Evolutionary conservation across 1,139 yeast species (phyloP), one percentile per base, ranked within the genome.

Genomic region (Hansenula sp.): DNA sequence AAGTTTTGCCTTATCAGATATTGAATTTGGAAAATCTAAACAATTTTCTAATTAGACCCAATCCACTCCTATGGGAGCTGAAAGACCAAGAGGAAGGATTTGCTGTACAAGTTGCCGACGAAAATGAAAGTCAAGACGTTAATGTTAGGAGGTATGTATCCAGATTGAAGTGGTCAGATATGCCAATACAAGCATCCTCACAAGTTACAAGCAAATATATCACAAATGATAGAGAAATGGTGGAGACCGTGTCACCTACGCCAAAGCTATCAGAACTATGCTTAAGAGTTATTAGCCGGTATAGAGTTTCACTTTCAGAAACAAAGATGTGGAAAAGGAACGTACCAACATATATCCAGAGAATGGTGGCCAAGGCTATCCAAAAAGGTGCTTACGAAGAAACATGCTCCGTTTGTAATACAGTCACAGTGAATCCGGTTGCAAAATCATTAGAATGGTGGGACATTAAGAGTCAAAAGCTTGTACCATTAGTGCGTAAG

Each of bases 371-470:
- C 12, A 65, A 63, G 42, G 77, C 81, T 1, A 54, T 73, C 32
- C 67, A 71, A 24, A 68, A 68, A 50, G 74, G 77, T 0, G 61
- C 67, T 16, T 69, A 70, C 46, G 69, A 68, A n/a, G 76, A 74
- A 44, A 58, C 65, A 0, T 81, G 87, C 53, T 76, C 80, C 2
- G 64, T 66, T 21, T 81, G 87, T 53, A 57, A 63, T 2, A 43
- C 56, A 8, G 61, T 65, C 21, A 66, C 75, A 30, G 68, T 77
- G 8, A 71, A 73, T 40, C 76, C 81, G 2, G 69, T 72, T 10
- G 85, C 83, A 0, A 75, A 76, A 51, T 71, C 73, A 1, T 54
- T 74, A 41, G 86, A 81, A 53, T 80, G 84, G 83, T 79, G 86
- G 83, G 78, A 78, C 47, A 64, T 74, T 38, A 65, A 68, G 43